These are phyloP conservation scores for Coccomyxa sp. DNA, from an alignment of 139 green algal genomes.

Conservation along the genomic window DNA sequence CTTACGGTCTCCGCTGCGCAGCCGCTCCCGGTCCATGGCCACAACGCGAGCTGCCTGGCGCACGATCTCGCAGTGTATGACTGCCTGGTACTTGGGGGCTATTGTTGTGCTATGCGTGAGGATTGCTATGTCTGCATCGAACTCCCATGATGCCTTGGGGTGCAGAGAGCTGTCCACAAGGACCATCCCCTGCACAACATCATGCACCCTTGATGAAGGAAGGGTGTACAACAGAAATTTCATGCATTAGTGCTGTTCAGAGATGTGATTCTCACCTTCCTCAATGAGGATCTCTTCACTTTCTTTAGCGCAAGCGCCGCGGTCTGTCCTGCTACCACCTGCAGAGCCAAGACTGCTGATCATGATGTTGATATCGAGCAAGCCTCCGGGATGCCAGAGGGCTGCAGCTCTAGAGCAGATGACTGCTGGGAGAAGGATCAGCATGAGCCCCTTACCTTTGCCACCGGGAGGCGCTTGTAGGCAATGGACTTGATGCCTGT, in stretches of 20 bases:
- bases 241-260: no score
- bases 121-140: conserved; percentile 89
- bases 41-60: conserved; percentile 76
- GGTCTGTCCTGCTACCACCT: conserved; percentile 86
- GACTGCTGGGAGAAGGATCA: neutral
- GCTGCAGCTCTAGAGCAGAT: neutral
- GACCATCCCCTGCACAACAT: conserved; percentile 67
- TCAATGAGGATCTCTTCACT: conserved; percentile 66
- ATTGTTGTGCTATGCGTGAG: conserved; percentile 92
- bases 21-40: conserved; percentile 79
- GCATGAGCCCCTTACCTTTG: conserved; percentile 22
- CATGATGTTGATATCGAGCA: neutral
- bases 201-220: neutral
- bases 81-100: conserved; percentile 69
- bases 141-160: conserved; percentile 78
- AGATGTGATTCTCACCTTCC: no score
- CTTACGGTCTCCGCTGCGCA: conserved; percentile 67
- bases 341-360: neutral
- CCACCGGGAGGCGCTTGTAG: conserved; percentile 81
- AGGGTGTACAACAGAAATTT: neutral
- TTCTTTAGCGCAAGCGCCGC: conserved; percentile 86
- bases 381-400: no score
- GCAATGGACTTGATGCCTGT: conserved; percentile 83
- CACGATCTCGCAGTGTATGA: conserved; percentile 94
- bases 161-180: conserved; percentile 63